Evolutionary conservation across 768 basidiomycete species (phyloP).

Genomic region (Lactifluus echinatus): DNA sequence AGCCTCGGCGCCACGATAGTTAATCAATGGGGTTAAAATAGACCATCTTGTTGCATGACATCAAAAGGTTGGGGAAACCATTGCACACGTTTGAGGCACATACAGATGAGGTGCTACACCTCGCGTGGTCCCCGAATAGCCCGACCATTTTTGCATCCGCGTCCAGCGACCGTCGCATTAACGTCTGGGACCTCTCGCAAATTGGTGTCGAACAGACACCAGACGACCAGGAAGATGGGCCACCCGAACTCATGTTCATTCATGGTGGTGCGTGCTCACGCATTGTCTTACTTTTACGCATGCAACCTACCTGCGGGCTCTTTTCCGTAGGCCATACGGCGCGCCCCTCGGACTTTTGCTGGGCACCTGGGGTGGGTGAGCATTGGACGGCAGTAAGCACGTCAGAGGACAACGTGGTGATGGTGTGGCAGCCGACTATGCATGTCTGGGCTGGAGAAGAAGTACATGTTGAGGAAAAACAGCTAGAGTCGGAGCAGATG

Average conservation of each 20-base stretch:
- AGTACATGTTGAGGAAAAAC: constrained; percentile 74
- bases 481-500: constrained; percentile 76
- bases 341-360: constrained; percentile 88
- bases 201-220: constrained; percentile 96
- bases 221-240: constrained; percentile 97
- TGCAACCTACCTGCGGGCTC: constrained; percentile 1
- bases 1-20: not conserved
- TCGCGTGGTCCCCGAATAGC: constrained; percentile 93
- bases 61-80: constrained; percentile 61
- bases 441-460: constrained; percentile 90
- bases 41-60: constrained; percentile 87
- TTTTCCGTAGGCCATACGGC: constrained; percentile 67
- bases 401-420: constrained; percentile 95
- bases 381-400: constrained; percentile 80
- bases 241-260: constrained; percentile 91
- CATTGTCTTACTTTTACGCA: not conserved
- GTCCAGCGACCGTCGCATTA: constrained; percentile 86
- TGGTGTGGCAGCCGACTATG: constrained; percentile 97
- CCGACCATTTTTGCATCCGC: constrained; percentile 91
- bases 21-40: constrained; percentile 26
- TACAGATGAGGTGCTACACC: constrained; percentile 87
- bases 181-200: constrained; percentile 87
- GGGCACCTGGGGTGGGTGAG: constrained; percentile 79
- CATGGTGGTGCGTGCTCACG: constrained; percentile 62
- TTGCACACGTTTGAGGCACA: constrained; percentile 91